Conservation (phyloP, 2,329 filamentous ascomycete species). For the Talaromyces sp. region DNA sequence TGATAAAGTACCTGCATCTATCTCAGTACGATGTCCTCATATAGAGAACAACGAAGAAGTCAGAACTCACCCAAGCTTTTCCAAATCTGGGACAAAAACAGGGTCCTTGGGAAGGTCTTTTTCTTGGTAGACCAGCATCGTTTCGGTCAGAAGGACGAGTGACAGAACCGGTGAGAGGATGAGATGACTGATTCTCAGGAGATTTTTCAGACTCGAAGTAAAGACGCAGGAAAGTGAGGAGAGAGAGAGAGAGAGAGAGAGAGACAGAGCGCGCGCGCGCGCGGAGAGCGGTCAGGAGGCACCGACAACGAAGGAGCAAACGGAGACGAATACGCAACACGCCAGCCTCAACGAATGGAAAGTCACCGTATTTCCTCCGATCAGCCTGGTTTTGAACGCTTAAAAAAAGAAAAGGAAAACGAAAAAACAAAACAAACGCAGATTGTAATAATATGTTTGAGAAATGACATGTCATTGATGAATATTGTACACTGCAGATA, state of each 20-base stretch:
- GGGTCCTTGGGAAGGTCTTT: slow-evolving; percentile 67
- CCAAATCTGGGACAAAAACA: slow-evolving; percentile 60
- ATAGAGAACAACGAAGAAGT: not conserved
- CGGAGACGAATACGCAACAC: not conserved
- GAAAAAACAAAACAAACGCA: not conserved
- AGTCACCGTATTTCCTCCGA: not conserved
- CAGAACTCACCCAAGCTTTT: slow-evolving; percentile 63
- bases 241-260: not conserved
- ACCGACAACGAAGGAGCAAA: slow-evolving; percentile 2
- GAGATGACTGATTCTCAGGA: not conserved
- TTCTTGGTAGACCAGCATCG: slow-evolving; percentile 72
- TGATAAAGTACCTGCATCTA: slow-evolving; percentile 64
- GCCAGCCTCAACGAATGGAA: not conserved
- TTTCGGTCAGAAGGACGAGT: not conserved
- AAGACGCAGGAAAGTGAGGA: not conserved
- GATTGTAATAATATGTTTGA: not conserved
- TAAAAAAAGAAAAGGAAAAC: not conserved
- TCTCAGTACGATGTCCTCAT: not conserved
- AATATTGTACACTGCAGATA: slow-evolving; percentile 7
- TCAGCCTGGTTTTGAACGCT: not conserved
- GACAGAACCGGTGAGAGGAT: not conserved
- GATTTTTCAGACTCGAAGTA: not conserved
- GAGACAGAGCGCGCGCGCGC: too few relatives aligned
- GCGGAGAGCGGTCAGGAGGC: not conserved
- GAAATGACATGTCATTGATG: not conserved